Evolutionary conservation across 2,329 filamentous ascomycete species (phyloP).

Genomic region (Teratosphaeriaceae sp.): DNA sequence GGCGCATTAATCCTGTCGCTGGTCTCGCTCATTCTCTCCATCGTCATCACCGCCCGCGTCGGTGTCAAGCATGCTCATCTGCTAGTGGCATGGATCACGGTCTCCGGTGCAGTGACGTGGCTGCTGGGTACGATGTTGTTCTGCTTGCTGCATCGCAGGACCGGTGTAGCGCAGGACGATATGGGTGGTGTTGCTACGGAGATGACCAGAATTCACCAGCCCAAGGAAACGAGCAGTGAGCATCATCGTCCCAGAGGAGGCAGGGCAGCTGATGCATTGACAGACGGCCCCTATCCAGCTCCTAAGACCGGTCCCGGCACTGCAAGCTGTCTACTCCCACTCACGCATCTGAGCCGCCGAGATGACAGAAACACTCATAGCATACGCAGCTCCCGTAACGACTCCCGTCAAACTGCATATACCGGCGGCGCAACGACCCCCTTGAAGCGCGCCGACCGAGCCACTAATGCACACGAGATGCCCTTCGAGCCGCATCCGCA

Average conservation of each 20-base stretch:
- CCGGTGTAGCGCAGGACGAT: not conserved
- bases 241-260: too few relatives aligned
- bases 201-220: not conserved
- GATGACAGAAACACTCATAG: too few relatives aligned
- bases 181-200: not conserved
- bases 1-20: not conserved
- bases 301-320: too few relatives aligned
- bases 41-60: not conserved
- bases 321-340: too few relatives aligned
- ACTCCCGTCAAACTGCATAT: not conserved
- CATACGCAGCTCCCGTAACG: too few relatives aligned
- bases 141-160: not conserved
- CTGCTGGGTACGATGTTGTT: not conserved
- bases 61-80: not conserved
- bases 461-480: not conserved
- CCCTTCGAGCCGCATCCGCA: conserved; percentile 1
- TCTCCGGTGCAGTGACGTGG: not conserved
- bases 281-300: too few relatives aligned
- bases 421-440: not conserved
- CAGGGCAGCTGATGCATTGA: too few relatives aligned
- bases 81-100: not conserved
- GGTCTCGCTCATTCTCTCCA: not conserved
- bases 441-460: not conserved
- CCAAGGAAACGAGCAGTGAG: too few relatives aligned
- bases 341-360: too few relatives aligned